Percentiles rank a stretch among this genome's conserved stretches.
These are phyloP conservation scores for Rhizopogon vinicolor DNA, from an alignment of 768 basidiomycete genomes.

Conservation along the genomic window DNA sequence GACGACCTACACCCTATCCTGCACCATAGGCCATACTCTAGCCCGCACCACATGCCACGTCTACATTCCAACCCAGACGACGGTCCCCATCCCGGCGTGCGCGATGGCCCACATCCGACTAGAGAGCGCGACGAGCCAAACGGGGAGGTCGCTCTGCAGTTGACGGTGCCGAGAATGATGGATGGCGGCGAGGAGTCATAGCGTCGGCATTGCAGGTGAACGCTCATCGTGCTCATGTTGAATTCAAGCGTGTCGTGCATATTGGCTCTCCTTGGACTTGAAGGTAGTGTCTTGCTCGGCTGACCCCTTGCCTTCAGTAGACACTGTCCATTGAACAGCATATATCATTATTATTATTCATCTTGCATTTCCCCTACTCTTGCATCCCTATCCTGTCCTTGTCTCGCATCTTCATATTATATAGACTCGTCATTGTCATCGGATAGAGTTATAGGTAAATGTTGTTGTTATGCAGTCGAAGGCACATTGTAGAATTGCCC, in stretches of 20 bases:
- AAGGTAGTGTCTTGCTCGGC: background rate
- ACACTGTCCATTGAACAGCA: background rate
- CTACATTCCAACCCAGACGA: background rate
- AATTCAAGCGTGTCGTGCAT: background rate
- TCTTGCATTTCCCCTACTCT: background rate
- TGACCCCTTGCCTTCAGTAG: background rate
- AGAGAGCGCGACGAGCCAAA: background rate
- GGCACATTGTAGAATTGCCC: too few relatives aligned
- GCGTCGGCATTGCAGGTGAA: too few relatives aligned
- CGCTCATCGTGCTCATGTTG: background rate
- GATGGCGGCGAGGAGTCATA: background rate
- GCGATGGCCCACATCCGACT: background rate
- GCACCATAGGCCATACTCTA: background rate
- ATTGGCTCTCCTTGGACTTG: background rate
- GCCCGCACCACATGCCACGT: background rate
- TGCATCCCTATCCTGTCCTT: background rate
- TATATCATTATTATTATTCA: background rate
- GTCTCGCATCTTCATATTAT: background rate
- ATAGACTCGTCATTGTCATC: too few relatives aligned
- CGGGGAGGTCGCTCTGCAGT: background rate
- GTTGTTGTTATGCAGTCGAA: too few relatives aligned
- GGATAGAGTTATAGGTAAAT: too few relatives aligned
- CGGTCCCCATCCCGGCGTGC: background rate
- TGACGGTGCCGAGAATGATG: background rate
- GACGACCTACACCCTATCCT: background rate